These are phyloP conservation scores for Syncephalis plumigaleata DNA, from an alignment of 371 early-diverging fungal species.

Conservation along the genomic window DNA sequence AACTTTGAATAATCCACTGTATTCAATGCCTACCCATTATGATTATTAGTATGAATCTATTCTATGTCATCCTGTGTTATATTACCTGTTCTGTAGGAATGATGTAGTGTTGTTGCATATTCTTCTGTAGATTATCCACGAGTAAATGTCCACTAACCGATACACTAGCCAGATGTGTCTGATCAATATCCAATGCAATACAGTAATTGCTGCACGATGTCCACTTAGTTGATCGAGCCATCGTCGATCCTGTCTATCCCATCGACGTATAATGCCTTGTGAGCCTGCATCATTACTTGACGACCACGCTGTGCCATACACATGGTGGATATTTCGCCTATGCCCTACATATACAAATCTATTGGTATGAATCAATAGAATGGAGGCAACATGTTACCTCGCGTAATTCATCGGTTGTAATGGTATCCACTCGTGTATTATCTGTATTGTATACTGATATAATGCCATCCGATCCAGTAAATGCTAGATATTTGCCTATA, in stretches of 20 bases:
- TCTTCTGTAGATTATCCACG: constrained; percentile 5
- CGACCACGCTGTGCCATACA: not conserved
- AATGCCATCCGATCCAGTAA: constrained; percentile 2
- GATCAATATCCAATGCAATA: constrained; percentile 6
- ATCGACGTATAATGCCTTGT: not conserved
- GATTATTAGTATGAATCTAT: not conserved
- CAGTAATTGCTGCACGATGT: constrained; percentile 5
- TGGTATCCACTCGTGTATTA: constrained; percentile 1
- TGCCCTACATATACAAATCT: not conserved
- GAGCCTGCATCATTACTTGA: not conserved
- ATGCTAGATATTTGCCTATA: constrained; percentile 4
- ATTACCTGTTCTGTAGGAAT: constrained; percentile 4
- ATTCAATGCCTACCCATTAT: constrained; percentile 10
- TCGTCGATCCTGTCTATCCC: not conserved
- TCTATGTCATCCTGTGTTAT: not conserved
- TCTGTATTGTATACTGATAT: constrained; percentile 5
- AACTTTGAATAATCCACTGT: constrained; percentile 16
- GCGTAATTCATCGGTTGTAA: not conserved
- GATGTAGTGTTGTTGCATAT: not conserved
- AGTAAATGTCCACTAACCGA: constrained; percentile 3
- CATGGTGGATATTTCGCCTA: not conserved
- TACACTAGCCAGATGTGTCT: constrained; percentile 5
- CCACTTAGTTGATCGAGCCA: constrained; percentile 1
- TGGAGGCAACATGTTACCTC: not conserved
- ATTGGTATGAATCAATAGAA: not conserved